Conservation (phyloP, 179 eudicot species). For the Silene noctiflora region DNA sequence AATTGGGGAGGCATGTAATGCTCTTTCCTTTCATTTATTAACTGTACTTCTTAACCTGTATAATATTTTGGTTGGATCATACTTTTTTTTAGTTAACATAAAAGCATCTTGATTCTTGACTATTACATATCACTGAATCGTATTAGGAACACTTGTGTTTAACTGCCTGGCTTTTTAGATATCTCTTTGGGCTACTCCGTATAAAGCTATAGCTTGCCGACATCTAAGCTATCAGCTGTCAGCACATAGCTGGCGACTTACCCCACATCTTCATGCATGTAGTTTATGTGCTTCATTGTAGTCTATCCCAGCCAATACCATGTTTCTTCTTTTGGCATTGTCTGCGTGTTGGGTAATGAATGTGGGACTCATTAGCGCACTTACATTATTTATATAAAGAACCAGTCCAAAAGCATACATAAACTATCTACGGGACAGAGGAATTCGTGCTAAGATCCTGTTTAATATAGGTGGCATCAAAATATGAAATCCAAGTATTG, state of each 20-base stretch:
- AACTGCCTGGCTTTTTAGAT: not conserved
- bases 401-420: too few relatives aligned
- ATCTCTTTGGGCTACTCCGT: not conserved
- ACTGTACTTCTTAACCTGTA: not conserved
- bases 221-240: not conserved
- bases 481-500: too few relatives aligned
- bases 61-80: not conserved
- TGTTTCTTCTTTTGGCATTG: too few relatives aligned
- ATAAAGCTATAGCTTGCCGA: not conserved
- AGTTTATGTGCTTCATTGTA: not conserved
- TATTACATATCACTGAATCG: not conserved
- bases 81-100: not conserved
- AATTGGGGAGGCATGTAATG: conserved; percentile 78
- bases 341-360: too few relatives aligned
- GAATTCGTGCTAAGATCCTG: too few relatives aligned
- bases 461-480: too few relatives aligned
- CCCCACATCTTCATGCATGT: not conserved
- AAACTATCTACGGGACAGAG: too few relatives aligned
- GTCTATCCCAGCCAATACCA: too few relatives aligned
- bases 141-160: not conserved
- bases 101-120: too few relatives aligned
- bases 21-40: not conserved
- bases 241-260: not conserved
- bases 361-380: too few relatives aligned
- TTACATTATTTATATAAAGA: too few relatives aligned